A percentile compares a stretch with the other conserved stretches of the same genome.
Evolutionary conservation across 106 monocot species (phyloP).

Genomic region (Acanthochlamys bracteata): DNA sequence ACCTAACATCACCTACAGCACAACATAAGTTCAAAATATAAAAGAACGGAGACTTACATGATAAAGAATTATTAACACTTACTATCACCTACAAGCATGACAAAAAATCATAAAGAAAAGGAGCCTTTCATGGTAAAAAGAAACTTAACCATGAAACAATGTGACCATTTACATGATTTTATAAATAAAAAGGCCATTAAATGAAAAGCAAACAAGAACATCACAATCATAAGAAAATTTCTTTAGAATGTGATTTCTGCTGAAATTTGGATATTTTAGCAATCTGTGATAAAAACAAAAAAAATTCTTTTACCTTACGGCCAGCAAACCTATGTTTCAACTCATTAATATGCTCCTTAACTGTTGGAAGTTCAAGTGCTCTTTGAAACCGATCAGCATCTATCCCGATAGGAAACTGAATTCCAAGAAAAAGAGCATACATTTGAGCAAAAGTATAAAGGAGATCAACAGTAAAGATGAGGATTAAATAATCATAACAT

Average conservation of each 20-base stretch:
- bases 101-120: no score
- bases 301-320: conserved; percentile 53
- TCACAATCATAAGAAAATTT: not conserved
- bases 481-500: no score
- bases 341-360: conserved; percentile 74
- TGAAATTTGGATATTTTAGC: not conserved
- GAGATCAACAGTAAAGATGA: no score
- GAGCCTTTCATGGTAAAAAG: no score
- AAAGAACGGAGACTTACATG: no score
- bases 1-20: conserved; percentile 74
- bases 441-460: not conserved
- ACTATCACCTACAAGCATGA: conserved; percentile 60
- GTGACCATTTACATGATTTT: no score
- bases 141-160: no score
- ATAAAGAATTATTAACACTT: conserved; percentile 59
- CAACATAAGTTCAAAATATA: no score
- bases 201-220: not conserved
- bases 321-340: conserved; percentile 79
- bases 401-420: conserved; percentile 96
- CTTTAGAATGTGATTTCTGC: not conserved
- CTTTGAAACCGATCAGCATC: conserved; percentile 86
- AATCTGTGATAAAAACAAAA: not conserved
- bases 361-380: conserved; percentile 81
- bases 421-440: conserved; percentile 7
- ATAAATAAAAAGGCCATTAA: no score